phyloP scores from a whole-genome alignment of 2,329 filamentous ascomycete species.

The Claviceps humidiphila region DNA sequence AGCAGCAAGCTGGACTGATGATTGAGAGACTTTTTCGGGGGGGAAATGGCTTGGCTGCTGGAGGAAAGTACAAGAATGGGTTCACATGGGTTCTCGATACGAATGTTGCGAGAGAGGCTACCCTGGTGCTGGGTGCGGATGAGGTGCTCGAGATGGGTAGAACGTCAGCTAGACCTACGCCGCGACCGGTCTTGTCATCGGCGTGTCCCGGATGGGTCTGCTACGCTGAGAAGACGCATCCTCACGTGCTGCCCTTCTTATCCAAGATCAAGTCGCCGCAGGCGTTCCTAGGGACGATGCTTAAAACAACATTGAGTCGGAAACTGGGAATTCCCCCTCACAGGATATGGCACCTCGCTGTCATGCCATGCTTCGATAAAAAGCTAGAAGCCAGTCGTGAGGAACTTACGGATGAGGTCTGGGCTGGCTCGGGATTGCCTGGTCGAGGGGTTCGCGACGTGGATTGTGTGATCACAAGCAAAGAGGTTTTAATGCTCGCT shows the following conservation, averaged over 20 bases:
- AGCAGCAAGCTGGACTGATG: conserved; percentile 65
- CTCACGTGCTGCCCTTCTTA: conserved; percentile 80
- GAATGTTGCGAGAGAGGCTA: conserved; percentile 67
- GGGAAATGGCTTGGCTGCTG: conserved; percentile 50
- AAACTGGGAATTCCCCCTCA: conserved; percentile 58
- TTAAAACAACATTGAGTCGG: conserved; percentile 75
- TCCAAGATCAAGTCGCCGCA: conserved; percentile 90
- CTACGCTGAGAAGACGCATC: conserved; percentile 96
- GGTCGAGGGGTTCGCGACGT: conserved; percentile 64
- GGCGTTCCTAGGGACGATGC: conserved; percentile 73
- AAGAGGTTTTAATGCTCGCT: conserved; percentile 83
- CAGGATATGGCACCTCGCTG: conserved; percentile 82
- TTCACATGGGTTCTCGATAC: conserved; percentile 91
- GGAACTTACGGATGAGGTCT: conserved; percentile 73
- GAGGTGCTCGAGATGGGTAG: conserved; percentile 41
- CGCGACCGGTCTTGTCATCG: conserved; percentile 62
- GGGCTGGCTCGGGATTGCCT: conserved; percentile 40
- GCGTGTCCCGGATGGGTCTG: conserved; percentile 97
- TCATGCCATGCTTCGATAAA: conserved; percentile 99
- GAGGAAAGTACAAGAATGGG: conserved; percentile 58
- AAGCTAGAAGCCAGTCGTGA: conserved; percentile 91
- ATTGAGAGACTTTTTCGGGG: conserved; percentile 65
- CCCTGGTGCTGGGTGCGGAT: conserved; percentile 65
- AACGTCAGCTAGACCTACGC: conserved; percentile 9
- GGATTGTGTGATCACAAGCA: conserved; percentile 94